phyloP scores from a whole-genome alignment of 257 asterid genomes.

The Ligustrum vulgare region DNA sequence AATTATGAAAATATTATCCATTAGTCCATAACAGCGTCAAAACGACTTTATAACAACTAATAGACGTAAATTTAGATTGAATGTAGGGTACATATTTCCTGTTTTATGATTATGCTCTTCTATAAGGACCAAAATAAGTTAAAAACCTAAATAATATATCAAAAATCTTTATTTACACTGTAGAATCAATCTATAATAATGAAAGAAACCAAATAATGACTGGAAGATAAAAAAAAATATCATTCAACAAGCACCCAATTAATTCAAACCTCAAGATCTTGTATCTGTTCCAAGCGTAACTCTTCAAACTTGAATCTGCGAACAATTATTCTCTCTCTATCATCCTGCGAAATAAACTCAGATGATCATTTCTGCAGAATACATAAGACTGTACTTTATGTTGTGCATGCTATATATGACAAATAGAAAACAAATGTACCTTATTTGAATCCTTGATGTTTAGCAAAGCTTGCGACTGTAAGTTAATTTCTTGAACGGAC shows the following conservation, averaged over 20 bases:
- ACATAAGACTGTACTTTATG: background rate
- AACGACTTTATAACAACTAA: background rate
- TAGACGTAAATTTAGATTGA: background rate
- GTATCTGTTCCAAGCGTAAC: constrained; percentile 89
- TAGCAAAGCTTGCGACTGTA: constrained; percentile 82
- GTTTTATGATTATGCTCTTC: background rate
- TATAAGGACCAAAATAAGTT: background rate
- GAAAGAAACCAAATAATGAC: constrained; percentile 11
- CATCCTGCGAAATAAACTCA: constrained; percentile 64
- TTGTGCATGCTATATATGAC: background rate
- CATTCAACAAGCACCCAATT: constrained; percentile 11
- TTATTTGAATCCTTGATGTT: constrained; percentile 87
- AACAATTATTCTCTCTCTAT: constrained; percentile 82
- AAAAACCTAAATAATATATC: background rate
- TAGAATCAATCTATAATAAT: background rate
- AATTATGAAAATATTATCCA: background rate
- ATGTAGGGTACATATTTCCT: background rate
- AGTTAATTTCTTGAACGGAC: constrained; percentile 80
- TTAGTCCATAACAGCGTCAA: background rate
- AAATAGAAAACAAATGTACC: constrained; percentile 34
- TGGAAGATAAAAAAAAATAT: background rate
- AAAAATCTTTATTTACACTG: background rate
- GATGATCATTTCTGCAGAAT: constrained; percentile 16
- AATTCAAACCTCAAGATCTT: constrained; percentile 88
- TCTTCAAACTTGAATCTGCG: constrained; percentile 96